A percentile compares a stretch with the other conserved stretches of the same genome.
phyloP scores from a whole-genome alignment of 805 yeast genomes.

The Metschnikowia lachancei region DNA sequence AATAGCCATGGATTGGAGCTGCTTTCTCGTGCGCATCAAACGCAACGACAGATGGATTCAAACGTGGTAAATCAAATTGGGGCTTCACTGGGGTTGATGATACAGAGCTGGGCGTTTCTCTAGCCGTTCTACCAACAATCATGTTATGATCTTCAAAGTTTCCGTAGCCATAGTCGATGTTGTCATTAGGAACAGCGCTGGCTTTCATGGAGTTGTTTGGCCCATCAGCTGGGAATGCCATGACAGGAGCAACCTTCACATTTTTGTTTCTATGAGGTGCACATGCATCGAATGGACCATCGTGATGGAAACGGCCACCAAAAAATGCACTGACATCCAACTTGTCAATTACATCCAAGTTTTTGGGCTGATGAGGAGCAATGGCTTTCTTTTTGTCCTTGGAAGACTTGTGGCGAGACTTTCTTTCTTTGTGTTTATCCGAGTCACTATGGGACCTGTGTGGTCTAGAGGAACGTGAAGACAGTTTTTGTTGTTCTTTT shows the following conservation, averaged over 20 bases:
- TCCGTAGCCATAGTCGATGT: constrained; percentile 78
- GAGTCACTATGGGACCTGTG: constrained; percentile 23
- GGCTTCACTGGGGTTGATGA: constrained; percentile 19
- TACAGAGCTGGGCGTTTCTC: constrained; percentile 1
- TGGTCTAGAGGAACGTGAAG: constrained; percentile 20
- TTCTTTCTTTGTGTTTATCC: constrained; percentile 18
- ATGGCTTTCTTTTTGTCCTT: constrained; percentile 39
- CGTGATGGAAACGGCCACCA: constrained; percentile 95
- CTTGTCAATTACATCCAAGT: constrained; percentile 91
- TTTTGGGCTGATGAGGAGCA: constrained; percentile 55
- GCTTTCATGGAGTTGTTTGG: constrained; percentile 86
- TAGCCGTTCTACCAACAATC: constrained; percentile 31
- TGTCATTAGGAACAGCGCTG: constrained; percentile 47
- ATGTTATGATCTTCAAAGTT: constrained; percentile 49
- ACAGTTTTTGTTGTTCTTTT: constrained; percentile 29
- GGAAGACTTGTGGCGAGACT: constrained; percentile 19
- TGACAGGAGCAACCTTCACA: constrained; percentile 76
- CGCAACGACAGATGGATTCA: constrained; percentile 52
- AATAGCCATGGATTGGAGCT: constrained; percentile 76
- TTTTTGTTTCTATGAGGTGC: constrained; percentile 91
- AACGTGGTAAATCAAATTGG: constrained; percentile 41
- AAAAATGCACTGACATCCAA: constrained; percentile 93
- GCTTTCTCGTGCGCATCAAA: constrained; percentile 72
- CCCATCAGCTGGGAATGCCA: constrained; percentile 94
- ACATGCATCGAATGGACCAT: constrained; percentile 98